Evolutionary conservation across 2,329 filamentous ascomycete genomes (phyloP), one percentile per base, ranked within the genome.

Genomic region (Fusarium chlamydosporum): DNA sequence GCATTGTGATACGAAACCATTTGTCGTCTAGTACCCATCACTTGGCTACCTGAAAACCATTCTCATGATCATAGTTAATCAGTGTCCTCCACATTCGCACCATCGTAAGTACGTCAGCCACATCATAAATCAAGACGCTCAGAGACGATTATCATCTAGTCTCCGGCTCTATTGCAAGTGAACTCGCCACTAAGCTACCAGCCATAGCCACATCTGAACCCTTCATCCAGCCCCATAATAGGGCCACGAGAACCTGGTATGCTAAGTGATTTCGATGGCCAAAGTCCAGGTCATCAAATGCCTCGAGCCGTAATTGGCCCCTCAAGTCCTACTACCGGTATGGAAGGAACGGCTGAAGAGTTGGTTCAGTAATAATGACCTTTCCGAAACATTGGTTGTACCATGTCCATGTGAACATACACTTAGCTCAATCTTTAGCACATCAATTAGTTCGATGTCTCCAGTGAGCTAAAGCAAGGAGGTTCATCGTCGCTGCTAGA

Each of bases 261-360:
- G 45, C 18, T 23, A 6, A 23, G 23, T 23, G 6, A 6, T 4
- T 23, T 23, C 23, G 23, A 23, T 23, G 23, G 23, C 23, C 23
- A 23, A 23, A 6, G 23, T 23, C 23, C 5, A 23, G 23, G 5
- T 23, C 23, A 23, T 23, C 23, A 23, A 23, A 23, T 23, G 23
- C 23, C 18, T n/a, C 7, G 16, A 23, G 26, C 13, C 55, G 23
- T 20, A 7, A 15, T 16, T 16, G 7, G 16, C 4, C 5, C 3
- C 10, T 10, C n/a, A 33, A 1, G 29, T 5, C 9, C 18, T 20
- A 35, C 7, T 16, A 4, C 38, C 18, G 12, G 16, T 26, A 6
- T 6, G 5, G 13, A 11, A 8, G 8, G 6, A 40, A 3, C 9
- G 9, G 7, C 20, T 3, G 4, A 16, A 7, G 11, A 3, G 2